Percentiles rank a stretch among this genome's conserved stretches.
phyloP scores from a whole-genome alignment of 257 asterid genomes.

The Primulina eburnea region DNA sequence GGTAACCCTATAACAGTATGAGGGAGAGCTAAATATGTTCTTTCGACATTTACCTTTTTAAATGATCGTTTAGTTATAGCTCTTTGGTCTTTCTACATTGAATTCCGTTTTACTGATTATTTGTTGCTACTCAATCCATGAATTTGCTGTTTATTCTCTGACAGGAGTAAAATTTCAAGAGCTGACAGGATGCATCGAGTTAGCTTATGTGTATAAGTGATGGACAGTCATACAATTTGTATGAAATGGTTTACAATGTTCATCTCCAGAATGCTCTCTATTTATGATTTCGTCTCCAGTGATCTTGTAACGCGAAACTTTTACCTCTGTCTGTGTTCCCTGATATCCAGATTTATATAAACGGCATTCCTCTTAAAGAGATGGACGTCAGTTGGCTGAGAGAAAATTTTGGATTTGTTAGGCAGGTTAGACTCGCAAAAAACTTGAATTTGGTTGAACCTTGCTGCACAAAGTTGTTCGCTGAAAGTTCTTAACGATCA shows the following conservation, averaged over 20 bases:
- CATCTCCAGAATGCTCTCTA: neutral
- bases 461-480: slow-evolving; percentile 1
- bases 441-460: neutral
- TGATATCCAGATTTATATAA: slow-evolving; percentile 41
- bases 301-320: slow-evolving; percentile 1
- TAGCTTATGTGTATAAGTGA: neutral
- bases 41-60: too few relatives aligned
- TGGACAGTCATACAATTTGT: too few relatives aligned
- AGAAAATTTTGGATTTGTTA: slow-evolving; percentile 52
- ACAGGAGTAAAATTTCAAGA: too few relatives aligned
- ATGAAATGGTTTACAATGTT: neutral
- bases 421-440: slow-evolving; percentile 41
- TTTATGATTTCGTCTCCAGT: neutral
- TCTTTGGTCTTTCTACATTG: too few relatives aligned
- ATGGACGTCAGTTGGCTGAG: slow-evolving; percentile 58
- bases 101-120: too few relatives aligned
- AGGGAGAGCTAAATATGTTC: too few relatives aligned
- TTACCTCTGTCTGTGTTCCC: neutral
- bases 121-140: too few relatives aligned
- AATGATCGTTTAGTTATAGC: too few relatives aligned
- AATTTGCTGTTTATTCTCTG: too few relatives aligned
- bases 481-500: slow-evolving; percentile 26
- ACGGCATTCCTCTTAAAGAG: slow-evolving; percentile 43
- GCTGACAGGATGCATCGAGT: too few relatives aligned
- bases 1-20: too few relatives aligned